These are phyloP conservation scores for Eucalyptus virginea DNA, from an alignment of 345 rosid genomes.

Conservation along the genomic window DNA sequence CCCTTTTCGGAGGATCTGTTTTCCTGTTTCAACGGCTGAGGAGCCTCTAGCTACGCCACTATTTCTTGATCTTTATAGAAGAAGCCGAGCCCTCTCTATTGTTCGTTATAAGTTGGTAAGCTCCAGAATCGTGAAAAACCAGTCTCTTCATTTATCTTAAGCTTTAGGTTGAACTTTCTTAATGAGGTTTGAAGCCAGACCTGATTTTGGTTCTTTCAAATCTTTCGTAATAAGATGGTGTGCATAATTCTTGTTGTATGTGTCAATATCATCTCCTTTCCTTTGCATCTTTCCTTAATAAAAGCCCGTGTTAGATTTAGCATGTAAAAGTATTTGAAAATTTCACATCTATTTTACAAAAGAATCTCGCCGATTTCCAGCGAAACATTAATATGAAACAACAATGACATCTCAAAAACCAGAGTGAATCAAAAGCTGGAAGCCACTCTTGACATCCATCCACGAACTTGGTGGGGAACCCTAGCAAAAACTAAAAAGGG, in stretches of 20 bases:
- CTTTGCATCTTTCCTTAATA: not conserved
- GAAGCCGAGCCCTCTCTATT: not conserved
- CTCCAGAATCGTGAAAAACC: not conserved
- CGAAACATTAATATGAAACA: not conserved
- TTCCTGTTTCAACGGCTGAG: not conserved
- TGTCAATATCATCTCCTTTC: not conserved
- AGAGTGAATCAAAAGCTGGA: not conserved
- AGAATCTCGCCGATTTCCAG: not conserved
- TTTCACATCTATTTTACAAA: not conserved
- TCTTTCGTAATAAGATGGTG: not conserved
- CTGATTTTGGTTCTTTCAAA: accelerated
- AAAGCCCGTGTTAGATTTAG: accelerated
- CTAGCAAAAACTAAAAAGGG: not conserved
- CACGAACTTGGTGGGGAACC: not conserved
- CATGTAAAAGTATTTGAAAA: not conserved
- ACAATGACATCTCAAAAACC: not conserved
- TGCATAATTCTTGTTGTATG: not conserved
- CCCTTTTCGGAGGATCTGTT: not conserved
- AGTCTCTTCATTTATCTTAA: not conserved
- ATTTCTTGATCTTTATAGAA: not conserved
- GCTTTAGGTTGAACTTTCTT: not conserved
- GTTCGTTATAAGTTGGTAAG: not conserved
- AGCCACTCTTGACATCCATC: not conserved
- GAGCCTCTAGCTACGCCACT: not conserved
- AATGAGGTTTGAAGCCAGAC: not conserved